Base-by-base conservation (phyloP, 805 yeast genomes). In the Millerozyma acaciae region DNA sequence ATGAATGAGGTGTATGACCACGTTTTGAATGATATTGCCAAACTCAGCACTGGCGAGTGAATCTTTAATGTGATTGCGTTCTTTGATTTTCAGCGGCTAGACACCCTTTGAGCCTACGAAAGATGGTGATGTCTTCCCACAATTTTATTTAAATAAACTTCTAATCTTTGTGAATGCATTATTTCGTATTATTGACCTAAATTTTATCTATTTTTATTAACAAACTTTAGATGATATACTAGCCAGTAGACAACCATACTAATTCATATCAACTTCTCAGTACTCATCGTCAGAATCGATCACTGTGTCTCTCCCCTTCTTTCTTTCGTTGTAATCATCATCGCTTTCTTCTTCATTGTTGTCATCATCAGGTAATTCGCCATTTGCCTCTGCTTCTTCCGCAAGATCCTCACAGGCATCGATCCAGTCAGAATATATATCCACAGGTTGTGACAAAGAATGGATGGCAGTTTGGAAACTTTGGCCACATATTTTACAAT, bases 381-480 rank as follows among this genome's bases (percentile, higher is more conserved):
- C 55, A 9, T 38, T 44, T 12, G 44, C 56, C 4, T 58, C 65
- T 16, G 64, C 64, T 19, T 81, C 86, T 44, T 83, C 85, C 0
- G 90, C 93, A 33, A 84, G 82, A 21, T 84, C 87, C 50, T 84
- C 94, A 61, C 90, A 84, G 1, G 97, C 97, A 66, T 90, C 98
- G 33, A 87, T 87, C 98, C 98, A 90, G 57, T 90, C 97, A 30
- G 95, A 82, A 55, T 90, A 90, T 10, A 90, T 84, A 61, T 90
- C 98, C 26, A 90, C 88, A 0, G 98, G 96, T 37, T 85, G 96
- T 10, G 87, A 78, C 32, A 83, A 65, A 3, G 86, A 76, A 56
- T 86, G 86, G 46, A 89, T 86, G 29, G 88, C 78, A 4, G 95
- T 77, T 57, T 89, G 97, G 67, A 93, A 90, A 23, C 77, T 74